Base-by-base conservation (phyloP, 108 stramenopile species). In the Schizochytrium sp. region DNA sequence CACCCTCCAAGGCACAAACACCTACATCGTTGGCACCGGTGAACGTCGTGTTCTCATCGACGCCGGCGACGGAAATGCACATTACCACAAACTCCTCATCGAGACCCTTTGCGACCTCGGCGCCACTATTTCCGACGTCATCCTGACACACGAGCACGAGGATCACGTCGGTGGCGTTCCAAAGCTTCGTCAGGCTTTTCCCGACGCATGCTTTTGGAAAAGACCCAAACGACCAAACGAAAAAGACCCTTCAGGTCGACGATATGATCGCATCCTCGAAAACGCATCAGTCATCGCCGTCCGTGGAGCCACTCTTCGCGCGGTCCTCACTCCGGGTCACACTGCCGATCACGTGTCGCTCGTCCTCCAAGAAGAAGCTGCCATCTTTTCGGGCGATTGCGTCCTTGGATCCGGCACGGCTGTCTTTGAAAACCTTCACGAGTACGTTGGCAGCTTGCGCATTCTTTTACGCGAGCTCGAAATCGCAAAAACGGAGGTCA, bases 1-100 rank as follows among this genome's bases (percentile, higher is more conserved):
- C 16, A 92, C 92, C 28, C 71, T 92, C 47, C 89, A 92, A 21
- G 92, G 92, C 23, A 92, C 92, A 23, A 92, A 92, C 89, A 91
- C 91, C 41, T 92, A 92, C 88, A 25, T 92, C n/a, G 87, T 92
- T 19, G 92, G 92, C 44, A 91, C 83, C 16, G 92, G 92, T 4
- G 23, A 28, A 28, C 16, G 28, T 5, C 44, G 92, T 19, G 55
- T 91, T 5, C 91, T 92, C 51, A 44, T 92, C 6, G 92, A 92
- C 87, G 90, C 92, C 10, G 92, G 92, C n/a, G 92, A 92, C 45
- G 91, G 92, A 5, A 87, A 59, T 19, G 18, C 47, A 18, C 89
- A 55, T 5, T 92, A 90, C 34, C 23, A 89, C 60, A 19, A 8
- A n/a, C 87, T 87, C 21, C 87, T 92, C 44, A 10, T 76, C 60